Evolutionary conservation across 495 filamentous ascomycete species (phyloP).

Genomic region (Penicillium coprophilum): DNA sequence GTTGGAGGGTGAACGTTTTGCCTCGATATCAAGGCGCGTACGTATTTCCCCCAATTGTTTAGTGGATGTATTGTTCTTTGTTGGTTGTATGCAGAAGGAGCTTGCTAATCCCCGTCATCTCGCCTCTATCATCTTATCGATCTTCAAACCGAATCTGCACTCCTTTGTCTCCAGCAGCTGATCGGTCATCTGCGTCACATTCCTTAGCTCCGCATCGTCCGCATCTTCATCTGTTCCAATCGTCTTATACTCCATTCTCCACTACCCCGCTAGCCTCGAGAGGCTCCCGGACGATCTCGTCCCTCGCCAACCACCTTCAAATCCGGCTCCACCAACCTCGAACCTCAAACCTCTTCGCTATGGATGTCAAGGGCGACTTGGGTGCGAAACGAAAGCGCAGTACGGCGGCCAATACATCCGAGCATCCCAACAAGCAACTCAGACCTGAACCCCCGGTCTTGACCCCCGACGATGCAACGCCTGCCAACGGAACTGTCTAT

Average conservation of each 20-base stretch:
- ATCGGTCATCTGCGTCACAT: constrained; percentile 5
- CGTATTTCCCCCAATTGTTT: constrained; percentile 14
- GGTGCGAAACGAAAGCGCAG: constrained; percentile 63
- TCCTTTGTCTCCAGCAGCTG: constrained; percentile 2
- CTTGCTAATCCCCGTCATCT: constrained; percentile 24
- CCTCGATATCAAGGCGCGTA: neutral
- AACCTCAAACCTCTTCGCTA: constrained; percentile 26
- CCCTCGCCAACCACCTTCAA: neutral
- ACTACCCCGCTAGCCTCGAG: neutral
- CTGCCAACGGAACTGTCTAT: constrained; percentile 50
- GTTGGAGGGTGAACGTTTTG: constrained; percentile 4
- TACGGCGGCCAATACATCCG: constrained; percentile 45
- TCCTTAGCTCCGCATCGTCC: constrained; percentile 16
- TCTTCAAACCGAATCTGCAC: neutral
- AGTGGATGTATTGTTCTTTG: constrained; percentile 38
- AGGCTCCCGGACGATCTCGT: neutral
- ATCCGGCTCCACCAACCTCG: neutral
- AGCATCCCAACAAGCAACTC: constrained; percentile 59
- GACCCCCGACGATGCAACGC: constrained; percentile 45
- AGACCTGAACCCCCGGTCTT: constrained; percentile 46
- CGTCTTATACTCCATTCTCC: neutral
- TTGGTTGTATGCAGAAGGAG: constrained; percentile 32
- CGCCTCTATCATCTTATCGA: neutral
- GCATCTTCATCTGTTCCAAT: neutral
- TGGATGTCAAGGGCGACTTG: constrained; percentile 54